Conservation (phyloP, 2,329 filamentous ascomycete genomes). For the Fusarium subglutinans region DNA sequence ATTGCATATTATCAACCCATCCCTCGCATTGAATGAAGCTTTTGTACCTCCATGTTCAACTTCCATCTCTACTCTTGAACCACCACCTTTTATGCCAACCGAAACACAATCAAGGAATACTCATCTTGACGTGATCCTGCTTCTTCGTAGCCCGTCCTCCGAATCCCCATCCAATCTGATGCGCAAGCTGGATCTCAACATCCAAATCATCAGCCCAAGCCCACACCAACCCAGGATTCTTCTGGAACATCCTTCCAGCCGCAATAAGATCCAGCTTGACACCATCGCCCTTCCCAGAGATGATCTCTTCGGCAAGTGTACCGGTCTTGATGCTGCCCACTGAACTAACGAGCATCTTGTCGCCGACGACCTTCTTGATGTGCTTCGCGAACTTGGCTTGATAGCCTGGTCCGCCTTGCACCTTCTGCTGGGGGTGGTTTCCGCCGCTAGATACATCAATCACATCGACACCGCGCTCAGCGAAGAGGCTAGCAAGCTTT, state of each 20-base stretch:
- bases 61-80: neutral
- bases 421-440: constrained; percentile 66
- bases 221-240: constrained; percentile 67
- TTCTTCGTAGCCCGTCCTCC: constrained; percentile 48
- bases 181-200: constrained; percentile 56
- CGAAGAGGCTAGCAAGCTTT: constrained; percentile 69
- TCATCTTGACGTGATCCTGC: constrained; percentile 14
- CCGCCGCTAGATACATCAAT: constrained; percentile 78
- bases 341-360: constrained; percentile 58
- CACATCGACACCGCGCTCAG: constrained; percentile 75
- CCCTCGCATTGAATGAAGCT: neutral
- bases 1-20: neutral
- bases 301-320: constrained; percentile 56
- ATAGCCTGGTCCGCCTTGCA: constrained; percentile 70
- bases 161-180: constrained; percentile 67
- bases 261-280: constrained; percentile 59
- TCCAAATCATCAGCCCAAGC: constrained; percentile 64
- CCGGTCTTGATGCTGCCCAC: constrained; percentile 61
- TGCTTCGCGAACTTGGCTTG: constrained; percentile 76
- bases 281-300: constrained; percentile 50
- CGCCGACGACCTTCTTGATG: constrained; percentile 76
- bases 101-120: neutral
- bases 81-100: rapidly evolving
- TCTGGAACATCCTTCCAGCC: constrained; percentile 64
- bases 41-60: neutral